These are phyloP conservation scores for Straminergon stramineum DNA, from an alignment of 225 moss, liverwort and hornwort genomes.

Conservation along the genomic window DNA sequence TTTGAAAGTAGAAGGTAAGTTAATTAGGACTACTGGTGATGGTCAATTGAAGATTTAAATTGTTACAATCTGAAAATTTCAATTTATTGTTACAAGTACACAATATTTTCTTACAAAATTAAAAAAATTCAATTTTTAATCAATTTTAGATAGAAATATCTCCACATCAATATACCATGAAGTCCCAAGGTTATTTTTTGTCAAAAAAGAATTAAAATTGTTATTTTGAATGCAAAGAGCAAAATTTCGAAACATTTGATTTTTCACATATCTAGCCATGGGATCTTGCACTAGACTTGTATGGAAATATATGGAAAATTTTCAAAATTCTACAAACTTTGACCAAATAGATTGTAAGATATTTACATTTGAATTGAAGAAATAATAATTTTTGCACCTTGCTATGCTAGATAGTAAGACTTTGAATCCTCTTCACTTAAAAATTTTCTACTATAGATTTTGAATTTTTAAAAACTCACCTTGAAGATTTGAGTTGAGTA, in stretches of 20 bases:
- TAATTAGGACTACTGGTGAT: not conserved
- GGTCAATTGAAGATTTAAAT: not conserved
- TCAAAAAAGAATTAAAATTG: not conserved
- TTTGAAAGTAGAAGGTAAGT: not conserved
- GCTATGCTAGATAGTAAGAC: not conserved
- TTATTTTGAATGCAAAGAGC: not conserved
- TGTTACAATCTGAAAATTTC: not conserved
- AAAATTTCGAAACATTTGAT: not conserved
- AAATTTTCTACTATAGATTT: too few species aligned
- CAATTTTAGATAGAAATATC: too few species aligned
- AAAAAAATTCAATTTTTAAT: too few species aligned
- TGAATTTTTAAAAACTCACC: too few species aligned
- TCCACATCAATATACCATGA: rapidly evolving
- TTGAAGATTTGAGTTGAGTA: too few species aligned
- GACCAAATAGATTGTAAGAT: too few species aligned
- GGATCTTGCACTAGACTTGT: not conserved
- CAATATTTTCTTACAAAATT: not conserved
- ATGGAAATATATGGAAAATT: not conserved
- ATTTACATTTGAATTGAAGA: too few species aligned
- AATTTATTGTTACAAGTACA: not conserved
- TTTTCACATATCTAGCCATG: not conserved
- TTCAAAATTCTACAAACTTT: too few species aligned
- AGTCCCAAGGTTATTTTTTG: not conserved
- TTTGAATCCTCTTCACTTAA: not conserved
- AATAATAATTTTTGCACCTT: not conserved